Evolutionary conservation across 78 protist species (phyloP).

Genomic region (Dictyostelium firmibasis): DNA sequence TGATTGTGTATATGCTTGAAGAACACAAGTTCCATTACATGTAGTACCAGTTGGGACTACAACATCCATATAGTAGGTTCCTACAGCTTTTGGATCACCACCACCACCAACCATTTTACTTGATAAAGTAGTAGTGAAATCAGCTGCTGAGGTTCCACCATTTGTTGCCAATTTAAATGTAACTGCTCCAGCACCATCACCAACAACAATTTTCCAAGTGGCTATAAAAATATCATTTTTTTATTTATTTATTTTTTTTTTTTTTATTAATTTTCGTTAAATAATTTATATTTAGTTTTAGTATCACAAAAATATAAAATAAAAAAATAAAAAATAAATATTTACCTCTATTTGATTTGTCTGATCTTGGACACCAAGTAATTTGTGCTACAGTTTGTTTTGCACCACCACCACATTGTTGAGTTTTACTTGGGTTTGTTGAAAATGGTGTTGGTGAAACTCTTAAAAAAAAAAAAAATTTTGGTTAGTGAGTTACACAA

Average conservation of each 20-base stretch:
- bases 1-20: background rate
- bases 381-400: background rate
- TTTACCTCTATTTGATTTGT: background rate
- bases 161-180: background rate
- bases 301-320: too few species aligned
- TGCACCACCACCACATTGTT: conserved; percentile 32
- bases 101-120: background rate
- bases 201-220: conserved; percentile 18
- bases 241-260: too few species aligned
- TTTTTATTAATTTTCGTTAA: too few species aligned
- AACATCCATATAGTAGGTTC: background rate
- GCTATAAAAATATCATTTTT: background rate
- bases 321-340: too few species aligned
- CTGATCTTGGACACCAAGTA: background rate
- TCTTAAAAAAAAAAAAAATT: background rate
- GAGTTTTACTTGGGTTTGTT: background rate
- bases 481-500: background rate
- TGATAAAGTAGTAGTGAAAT: background rate
- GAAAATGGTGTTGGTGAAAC: conserved; percentile 34
- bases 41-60: conserved; percentile 5
- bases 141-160: background rate
- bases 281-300: too few species aligned
- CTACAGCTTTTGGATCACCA: background rate
- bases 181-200: conserved; percentile 63
- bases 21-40: background rate